Conservation (phyloP, 23 red algal species). For the Agarophyton chilense region DNA sequence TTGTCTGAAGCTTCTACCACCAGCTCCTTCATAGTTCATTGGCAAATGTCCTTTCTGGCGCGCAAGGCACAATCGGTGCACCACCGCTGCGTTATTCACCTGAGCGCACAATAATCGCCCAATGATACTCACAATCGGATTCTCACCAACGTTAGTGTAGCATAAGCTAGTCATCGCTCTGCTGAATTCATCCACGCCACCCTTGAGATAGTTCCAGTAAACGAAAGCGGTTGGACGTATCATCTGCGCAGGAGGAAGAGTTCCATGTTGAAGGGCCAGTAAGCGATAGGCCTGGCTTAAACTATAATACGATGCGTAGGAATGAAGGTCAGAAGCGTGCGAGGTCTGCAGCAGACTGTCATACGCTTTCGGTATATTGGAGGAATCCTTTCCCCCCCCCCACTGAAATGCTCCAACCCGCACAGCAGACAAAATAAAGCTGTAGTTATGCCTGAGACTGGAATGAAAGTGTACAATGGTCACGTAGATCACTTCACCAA, state of each 20-base stretch:
- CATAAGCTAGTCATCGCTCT: conserved; percentile 2
- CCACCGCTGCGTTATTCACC: conserved; percentile 9
- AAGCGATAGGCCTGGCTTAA: not conserved
- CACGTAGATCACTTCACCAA: not conserved
- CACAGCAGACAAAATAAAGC: not conserved
- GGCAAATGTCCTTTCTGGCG: not conserved
- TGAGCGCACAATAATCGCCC: conserved; percentile 4
- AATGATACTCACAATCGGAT: conserved; percentile 27
- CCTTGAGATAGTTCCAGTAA: conserved; percentile 33
- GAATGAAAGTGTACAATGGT: not conserved
- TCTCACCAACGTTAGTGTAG: conserved; percentile 1
- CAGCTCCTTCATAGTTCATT: not conserved
- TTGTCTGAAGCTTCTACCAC: not conserved
- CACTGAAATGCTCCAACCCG: conserved; percentile 16
- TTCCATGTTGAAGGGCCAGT: not conserved
- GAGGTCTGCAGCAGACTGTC: not conserved
- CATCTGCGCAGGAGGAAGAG: not conserved
- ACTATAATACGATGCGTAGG: conserved; percentile 15
- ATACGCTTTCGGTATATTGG: conserved; percentile 19
- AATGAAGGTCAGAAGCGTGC: not conserved
- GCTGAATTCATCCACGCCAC: conserved; percentile 8
- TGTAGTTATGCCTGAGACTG: not conserved
- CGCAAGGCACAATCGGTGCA: not conserved
- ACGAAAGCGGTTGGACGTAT: conserved; percentile 19
- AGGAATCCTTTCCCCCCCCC: not conserved